phyloP scores from a whole-genome alignment of 2,329 filamentous ascomycete genomes.

The Penicillium sp. region DNA sequence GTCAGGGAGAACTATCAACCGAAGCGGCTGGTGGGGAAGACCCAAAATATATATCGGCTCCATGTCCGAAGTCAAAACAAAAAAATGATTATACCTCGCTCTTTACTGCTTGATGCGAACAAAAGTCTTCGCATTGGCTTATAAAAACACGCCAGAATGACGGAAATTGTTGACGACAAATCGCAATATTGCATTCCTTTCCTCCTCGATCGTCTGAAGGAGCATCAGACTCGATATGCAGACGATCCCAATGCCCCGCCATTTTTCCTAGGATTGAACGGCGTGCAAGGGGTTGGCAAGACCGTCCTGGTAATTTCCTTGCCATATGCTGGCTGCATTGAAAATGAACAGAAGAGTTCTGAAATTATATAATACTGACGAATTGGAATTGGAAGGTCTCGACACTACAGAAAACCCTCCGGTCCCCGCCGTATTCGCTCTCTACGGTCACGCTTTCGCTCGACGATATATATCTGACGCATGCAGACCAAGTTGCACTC shows the following conservation, averaged over 20 bases:
- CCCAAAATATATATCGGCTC: background rate
- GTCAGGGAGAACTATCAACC: conserved; percentile 4
- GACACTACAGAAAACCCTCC: conserved; percentile 60
- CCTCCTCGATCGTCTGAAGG: conserved; percentile 59
- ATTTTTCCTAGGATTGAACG: conserved; percentile 84
- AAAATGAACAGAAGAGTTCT: background rate
- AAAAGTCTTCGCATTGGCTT: background rate
- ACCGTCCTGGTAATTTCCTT: conserved; percentile 65
- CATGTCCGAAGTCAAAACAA: background rate
- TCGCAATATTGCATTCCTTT: conserved; percentile 74
- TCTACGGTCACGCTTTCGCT: conserved; percentile 72
- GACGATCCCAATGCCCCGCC: conserved; percentile 49
- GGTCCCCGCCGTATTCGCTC: conserved; percentile 54
- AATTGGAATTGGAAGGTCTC: conserved; percentile 45
- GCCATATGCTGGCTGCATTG: background rate
- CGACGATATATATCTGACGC: conserved; percentile 83
- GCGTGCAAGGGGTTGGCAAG: conserved; percentile 88
- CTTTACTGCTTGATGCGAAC: background rate
- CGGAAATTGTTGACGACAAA: conserved; percentile 69
- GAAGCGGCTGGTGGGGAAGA: background rate
- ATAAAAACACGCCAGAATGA: conserved; percentile 30
- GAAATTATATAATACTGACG: background rate
- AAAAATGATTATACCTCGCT: background rate
- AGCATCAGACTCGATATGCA: conserved; percentile 44
- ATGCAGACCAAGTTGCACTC: conserved; percentile 63